A percentile compares a stretch with the other conserved stretches of the same genome.
Conservation (phyloP, 1,284 basidiomycete genomes). For the Apiotrichum akiyoshidainum region DNA sequence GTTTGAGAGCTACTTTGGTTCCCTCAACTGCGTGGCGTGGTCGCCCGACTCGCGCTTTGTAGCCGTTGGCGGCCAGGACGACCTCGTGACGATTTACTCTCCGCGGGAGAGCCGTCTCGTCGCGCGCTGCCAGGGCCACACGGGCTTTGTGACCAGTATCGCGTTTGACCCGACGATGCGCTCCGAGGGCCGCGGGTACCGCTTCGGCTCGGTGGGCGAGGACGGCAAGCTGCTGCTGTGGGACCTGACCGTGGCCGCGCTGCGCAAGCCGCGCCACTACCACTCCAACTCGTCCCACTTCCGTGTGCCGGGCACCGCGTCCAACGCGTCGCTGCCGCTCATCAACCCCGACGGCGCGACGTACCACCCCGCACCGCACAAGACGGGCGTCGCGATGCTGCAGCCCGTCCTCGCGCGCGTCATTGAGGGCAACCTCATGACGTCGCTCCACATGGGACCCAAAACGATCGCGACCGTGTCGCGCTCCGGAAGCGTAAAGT, state of each 20-base stretch:
- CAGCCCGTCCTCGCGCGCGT: constrained; percentile 84
- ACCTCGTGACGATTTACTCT: constrained; percentile 87
- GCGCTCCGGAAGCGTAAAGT: constrained; percentile 67
- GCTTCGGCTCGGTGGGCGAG: constrained; percentile 88
- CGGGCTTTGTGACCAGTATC: constrained; percentile 83
- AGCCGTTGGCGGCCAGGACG: constrained; percentile 87
- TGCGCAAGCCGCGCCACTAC: constrained; percentile 49
- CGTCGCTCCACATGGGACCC: constrained; percentile 67
- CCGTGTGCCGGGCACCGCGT: constrained; percentile 24
- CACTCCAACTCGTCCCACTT: constrained; percentile 39
- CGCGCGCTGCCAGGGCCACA: constrained; percentile 95
- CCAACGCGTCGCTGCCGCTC: constrained; percentile 57
- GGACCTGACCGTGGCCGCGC: constrained; percentile 71
- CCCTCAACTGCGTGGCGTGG: constrained; percentile 83
- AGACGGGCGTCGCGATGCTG: constrained; percentile 82
- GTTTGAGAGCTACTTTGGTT: constrained; percentile 87
- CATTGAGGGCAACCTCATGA: constrained; percentile 70
- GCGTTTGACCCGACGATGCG: constrained; percentile 78
- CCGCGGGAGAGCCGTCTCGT: constrained; percentile 87
- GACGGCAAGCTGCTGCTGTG: constrained; percentile 92
- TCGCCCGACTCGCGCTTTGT: constrained; percentile 92
- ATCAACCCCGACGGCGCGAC: constrained; percentile 57
- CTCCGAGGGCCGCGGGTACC: constrained; percentile 80
- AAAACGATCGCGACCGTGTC: constrained; percentile 72
- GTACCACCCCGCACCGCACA: constrained; percentile 80